Percentiles rank a stretch among this genome's conserved stretches.
These are phyloP conservation scores for Stygiomarasmius scandens DNA, from an alignment of 1,284 basidiomycete genomes.

Conservation along the genomic window DNA sequence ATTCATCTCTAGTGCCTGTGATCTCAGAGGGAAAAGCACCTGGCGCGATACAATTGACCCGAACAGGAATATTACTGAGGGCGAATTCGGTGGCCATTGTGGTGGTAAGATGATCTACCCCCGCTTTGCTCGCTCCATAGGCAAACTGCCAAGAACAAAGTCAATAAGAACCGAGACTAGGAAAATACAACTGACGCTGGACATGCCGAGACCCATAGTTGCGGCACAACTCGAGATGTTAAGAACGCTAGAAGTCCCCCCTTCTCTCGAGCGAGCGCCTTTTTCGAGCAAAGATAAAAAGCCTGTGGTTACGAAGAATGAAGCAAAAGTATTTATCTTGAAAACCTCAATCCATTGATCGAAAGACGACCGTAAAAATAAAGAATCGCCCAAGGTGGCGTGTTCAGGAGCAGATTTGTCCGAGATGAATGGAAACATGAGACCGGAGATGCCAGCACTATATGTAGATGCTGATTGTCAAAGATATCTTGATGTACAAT, in stretches of 20 bases:
- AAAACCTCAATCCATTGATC: constrained; percentile 28
- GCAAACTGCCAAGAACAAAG: constrained; percentile 24
- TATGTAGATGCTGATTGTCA: background rate
- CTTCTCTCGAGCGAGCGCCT: constrained; percentile 24
- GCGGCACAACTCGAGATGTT: constrained; percentile 35
- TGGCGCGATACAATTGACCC: constrained; percentile 34
- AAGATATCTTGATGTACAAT: background rate
- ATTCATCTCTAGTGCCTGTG: constrained; percentile 33
- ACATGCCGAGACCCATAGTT: constrained; percentile 13
- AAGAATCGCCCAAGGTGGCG: constrained; percentile 19
- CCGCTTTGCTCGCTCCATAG: constrained; percentile 41
- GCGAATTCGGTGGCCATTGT: constrained; percentile 35
- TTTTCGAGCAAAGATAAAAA: constrained; percentile 34
- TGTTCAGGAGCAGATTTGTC: constrained; percentile 1
- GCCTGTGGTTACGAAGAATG: constrained; percentile 34
- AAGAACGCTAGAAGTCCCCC: constrained; percentile 31
- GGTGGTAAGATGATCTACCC: constrained; percentile 31
- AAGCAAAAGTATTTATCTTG: constrained; percentile 27
- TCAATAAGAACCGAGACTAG: too few species aligned
- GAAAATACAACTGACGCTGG: background rate
- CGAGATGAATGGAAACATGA: background rate
- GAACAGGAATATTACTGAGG: constrained; percentile 29
- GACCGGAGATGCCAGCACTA: constrained; percentile 1
- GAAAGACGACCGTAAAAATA: constrained; percentile 27
- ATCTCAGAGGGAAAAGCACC: constrained; percentile 33